Percentiles rank a stretch among this genome's conserved stretches.
Conservation (phyloP, 2,329 filamentous ascomycete genomes). For the Nemania abortiva region DNA sequence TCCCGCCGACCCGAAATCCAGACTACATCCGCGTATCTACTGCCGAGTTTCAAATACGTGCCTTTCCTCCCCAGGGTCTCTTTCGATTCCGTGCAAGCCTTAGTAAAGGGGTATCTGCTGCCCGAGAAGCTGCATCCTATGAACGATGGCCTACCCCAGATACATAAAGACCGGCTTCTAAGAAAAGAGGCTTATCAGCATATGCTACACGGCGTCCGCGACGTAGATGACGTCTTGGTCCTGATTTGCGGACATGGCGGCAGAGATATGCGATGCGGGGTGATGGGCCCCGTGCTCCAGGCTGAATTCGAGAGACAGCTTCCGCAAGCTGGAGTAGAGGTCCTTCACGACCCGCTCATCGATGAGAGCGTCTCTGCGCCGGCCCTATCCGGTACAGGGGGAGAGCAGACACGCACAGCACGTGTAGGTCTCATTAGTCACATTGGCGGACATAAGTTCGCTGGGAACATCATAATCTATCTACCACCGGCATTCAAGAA, state of each 20-base stretch:
- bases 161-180: conserved; percentile 65
- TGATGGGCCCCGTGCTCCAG: conserved; percentile 79
- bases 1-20: conserved; percentile 60
- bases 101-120: conserved; percentile 75
- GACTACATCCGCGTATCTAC: conserved; percentile 76
- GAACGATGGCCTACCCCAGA: conserved; percentile 70
- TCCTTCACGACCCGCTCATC: conserved; percentile 62
- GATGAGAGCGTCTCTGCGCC: conserved; percentile 52
- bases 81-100: conserved; percentile 65
- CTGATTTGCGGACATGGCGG: conserved; percentile 90
- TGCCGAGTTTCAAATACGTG: conserved; percentile 87
- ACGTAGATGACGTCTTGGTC: conserved; percentile 77
- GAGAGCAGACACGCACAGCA: conserved; percentile 57
- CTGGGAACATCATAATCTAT: conserved; percentile 86
- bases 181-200: conserved; percentile 65
- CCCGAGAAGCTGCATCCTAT: conserved; percentile 71
- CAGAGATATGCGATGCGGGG: conserved; percentile 84
- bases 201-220: conserved; percentile 67
- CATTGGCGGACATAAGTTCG: conserved; percentile 87
- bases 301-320: conserved; percentile 76
- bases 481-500: conserved; percentile 68
- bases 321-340: conserved; percentile 59
- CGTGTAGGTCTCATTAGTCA: conserved; percentile 80
- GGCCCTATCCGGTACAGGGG: conserved; percentile 42
- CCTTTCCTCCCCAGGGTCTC: conserved; percentile 75